Percentiles rank a stretch among this genome's conserved stretches.
Evolutionary conservation across 1,284 basidiomycete species (phyloP).

Genomic region (Erythrobasidium hasegawianum): DNA sequence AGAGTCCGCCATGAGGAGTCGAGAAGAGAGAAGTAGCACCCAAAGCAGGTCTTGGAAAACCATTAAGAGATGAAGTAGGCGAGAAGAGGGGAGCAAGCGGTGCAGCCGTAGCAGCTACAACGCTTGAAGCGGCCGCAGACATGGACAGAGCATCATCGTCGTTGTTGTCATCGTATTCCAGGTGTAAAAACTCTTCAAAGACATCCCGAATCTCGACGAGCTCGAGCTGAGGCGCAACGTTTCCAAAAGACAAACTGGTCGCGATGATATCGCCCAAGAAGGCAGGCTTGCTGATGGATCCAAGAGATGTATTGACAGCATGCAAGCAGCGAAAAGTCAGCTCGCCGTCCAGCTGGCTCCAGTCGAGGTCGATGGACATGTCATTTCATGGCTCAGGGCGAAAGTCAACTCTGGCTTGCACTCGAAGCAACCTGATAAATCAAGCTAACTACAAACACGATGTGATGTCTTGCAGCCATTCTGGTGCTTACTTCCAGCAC

Average conservation of each 20-base stretch:
- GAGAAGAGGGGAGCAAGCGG: conserved; percentile 9
- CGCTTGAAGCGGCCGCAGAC: conserved; percentile 3
- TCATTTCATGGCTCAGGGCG: too few relatives aligned
- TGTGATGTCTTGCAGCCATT: too few relatives aligned
- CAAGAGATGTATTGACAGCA: conserved; percentile 74
- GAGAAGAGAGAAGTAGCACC: neutral
- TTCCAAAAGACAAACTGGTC: conserved; percentile 81
- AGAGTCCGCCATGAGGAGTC: neutral
- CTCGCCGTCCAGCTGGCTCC: conserved; percentile 59
- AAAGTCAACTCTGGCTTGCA: too few relatives aligned
- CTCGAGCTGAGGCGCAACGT: conserved; percentile 74
- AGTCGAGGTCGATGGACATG: conserved; percentile 58
- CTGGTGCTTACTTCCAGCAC: too few relatives aligned
- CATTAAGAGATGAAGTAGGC: neutral
- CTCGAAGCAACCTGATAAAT: too few relatives aligned
- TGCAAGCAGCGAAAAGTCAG: conserved; percentile 69
- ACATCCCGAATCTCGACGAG: conserved; percentile 89
- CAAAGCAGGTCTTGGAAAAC: neutral
- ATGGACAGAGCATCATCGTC: conserved; percentile 7
- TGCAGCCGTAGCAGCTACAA: conserved; percentile 7
- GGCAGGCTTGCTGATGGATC: conserved; percentile 68
- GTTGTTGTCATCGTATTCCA: conserved; percentile 58
- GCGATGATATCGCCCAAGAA: conserved; percentile 90
- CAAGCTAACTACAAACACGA: too few relatives aligned
- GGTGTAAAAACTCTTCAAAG: conserved; percentile 75